These are phyloP conservation scores for Stephanodiscus triporus DNA, from an alignment of 108 stramenopile species.

Conservation along the genomic window DNA sequence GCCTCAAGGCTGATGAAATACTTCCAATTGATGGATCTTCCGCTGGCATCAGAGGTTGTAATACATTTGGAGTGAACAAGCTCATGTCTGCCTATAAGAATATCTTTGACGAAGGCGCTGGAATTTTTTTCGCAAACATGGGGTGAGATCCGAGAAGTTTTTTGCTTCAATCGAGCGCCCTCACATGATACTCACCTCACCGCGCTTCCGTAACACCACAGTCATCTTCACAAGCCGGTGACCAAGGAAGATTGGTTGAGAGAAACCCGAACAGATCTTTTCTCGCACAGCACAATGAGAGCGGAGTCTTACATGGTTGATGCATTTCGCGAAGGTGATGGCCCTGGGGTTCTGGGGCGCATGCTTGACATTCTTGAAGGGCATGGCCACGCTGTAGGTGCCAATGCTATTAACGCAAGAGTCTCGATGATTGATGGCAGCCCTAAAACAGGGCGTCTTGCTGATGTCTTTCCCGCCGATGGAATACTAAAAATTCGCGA, in stretches of 20 bases:
- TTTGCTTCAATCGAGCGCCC: background rate
- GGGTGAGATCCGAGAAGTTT: conserved; percentile 5
- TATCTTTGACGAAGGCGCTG: conserved; percentile 52
- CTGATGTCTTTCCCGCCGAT: conserved; percentile 29
- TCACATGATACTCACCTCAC: too few relatives aligned
- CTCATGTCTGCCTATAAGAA: conserved; percentile 27
- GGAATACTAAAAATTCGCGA: conserved; percentile 22
- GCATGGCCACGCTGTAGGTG: conserved; percentile 25
- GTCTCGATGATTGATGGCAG: conserved; percentile 36
- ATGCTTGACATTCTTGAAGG: conserved; percentile 46
- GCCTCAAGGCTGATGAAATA: conserved; percentile 28
- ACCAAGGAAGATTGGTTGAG: conserved; percentile 35
- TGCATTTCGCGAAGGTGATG: conserved; percentile 28
- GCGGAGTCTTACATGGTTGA: conserved; percentile 33
- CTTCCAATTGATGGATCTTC: conserved; percentile 43
- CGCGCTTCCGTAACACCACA: background rate
- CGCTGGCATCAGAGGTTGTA: conserved; percentile 38
- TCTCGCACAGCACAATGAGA: conserved; percentile 35
- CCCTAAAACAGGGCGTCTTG: conserved; percentile 25
- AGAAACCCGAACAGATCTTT: conserved; percentile 36
- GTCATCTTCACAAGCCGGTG: conserved; percentile 31
- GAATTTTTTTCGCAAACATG: conserved; percentile 48
- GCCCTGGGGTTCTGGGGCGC: conserved; percentile 50
- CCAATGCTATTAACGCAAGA: conserved; percentile 40
- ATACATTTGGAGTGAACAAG: conserved; percentile 53